Evolutionary conservation across 257 asterid genomes (phyloP).

Genomic region (Solanum ahanhuiri): DNA sequence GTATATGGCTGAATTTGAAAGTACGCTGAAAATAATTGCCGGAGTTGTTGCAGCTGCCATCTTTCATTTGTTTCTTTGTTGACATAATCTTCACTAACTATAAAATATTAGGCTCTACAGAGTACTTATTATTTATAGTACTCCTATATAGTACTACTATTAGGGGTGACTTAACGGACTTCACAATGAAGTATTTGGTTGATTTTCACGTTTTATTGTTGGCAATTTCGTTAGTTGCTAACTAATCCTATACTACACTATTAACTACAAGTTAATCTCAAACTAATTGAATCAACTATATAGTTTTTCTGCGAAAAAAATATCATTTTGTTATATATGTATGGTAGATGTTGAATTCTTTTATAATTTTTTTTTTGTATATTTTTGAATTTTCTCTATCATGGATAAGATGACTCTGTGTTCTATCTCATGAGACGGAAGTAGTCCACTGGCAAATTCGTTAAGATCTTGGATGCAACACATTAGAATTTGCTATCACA

Average conservation of each 20-base stretch:
- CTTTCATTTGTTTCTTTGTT: neutral
- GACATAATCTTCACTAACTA: neutral
- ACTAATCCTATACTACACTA: neutral
- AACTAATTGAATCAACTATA: neutral
- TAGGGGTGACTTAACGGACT: neutral
- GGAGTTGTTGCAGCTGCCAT: neutral
- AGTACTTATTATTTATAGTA: neutral
- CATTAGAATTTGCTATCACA: too few relatives aligned
- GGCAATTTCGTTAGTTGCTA: neutral
- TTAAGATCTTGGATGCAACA: too few relatives aligned
- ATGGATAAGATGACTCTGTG: too few relatives aligned
- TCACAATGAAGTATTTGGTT: neutral
- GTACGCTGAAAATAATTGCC: slow-evolving; percentile 14
- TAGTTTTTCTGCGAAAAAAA: neutral
- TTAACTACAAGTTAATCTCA: neutral
- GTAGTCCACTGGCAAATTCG: too few relatives aligned
- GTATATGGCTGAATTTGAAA: slow-evolving; percentile 16
- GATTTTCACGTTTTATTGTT: neutral
- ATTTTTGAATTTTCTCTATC: too few relatives aligned
- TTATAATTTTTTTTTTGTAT: neutral
- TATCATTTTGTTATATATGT: neutral
- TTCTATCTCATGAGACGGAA: too few relatives aligned
- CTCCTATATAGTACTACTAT: neutral
- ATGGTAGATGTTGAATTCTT: neutral
- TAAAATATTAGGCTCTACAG: neutral